phyloP scores from a whole-genome alignment of 352 stramenopile genomes.

The Phytophthora rubi region DNA sequence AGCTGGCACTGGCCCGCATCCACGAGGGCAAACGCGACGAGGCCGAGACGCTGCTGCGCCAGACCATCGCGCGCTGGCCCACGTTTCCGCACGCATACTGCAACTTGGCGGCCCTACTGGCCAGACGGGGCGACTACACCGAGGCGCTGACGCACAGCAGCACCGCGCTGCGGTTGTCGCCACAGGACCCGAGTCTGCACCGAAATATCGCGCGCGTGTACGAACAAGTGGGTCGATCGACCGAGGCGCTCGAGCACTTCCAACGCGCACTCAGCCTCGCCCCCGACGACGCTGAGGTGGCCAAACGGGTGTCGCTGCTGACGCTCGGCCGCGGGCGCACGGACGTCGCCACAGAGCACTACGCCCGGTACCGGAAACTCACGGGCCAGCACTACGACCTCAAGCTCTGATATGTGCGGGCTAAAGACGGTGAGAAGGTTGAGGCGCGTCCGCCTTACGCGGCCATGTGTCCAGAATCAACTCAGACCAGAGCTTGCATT shows the following conservation, averaged over 20 bases:
- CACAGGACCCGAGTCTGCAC: conserved; percentile 53
- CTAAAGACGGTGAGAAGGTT: conserved; percentile 20
- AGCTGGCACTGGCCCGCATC: conserved; percentile 63
- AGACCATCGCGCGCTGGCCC: conserved; percentile 54
- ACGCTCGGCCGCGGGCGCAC: conserved; percentile 42
- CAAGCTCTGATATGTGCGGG: conserved; percentile 52
- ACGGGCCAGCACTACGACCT: conserved; percentile 66
- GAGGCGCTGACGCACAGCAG: conserved; percentile 51
- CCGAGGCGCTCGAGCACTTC: conserved; percentile 57
- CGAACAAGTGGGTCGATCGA: conserved; percentile 55
- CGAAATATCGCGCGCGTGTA: conserved; percentile 66
- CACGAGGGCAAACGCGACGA: conserved; percentile 46
- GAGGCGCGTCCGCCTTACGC: conserved; percentile 7
- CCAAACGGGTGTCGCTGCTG: conserved; percentile 53
- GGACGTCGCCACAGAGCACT: conserved; percentile 42
- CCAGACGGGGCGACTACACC: conserved; percentile 47
- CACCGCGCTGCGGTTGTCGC: conserved; percentile 47
- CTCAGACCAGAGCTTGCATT: conserved; percentile 24
- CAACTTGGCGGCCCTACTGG: conserved; percentile 63
- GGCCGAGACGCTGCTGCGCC: conserved; percentile 47
- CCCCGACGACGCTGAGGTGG: conserved; percentile 46
- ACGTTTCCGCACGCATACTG: conserved; percentile 56
- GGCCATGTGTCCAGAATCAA: conserved; percentile 32
- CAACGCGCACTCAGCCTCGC: conserved; percentile 42
- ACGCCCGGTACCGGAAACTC: conserved; percentile 50